Conservation (phyloP, 176 grass and related monocot species). For the Oryza meyeriana region DNA sequence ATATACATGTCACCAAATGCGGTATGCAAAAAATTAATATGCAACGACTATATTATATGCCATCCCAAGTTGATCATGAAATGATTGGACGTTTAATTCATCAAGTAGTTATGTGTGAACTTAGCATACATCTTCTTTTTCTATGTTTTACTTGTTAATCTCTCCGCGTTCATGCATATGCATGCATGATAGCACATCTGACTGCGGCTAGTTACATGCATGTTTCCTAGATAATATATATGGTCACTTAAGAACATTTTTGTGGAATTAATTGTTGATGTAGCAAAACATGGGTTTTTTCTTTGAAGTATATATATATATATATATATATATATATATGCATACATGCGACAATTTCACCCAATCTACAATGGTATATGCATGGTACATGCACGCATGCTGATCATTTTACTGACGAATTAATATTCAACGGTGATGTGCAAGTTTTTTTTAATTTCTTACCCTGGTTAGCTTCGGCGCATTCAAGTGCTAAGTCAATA, state of each 20-base stretch:
- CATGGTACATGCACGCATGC: not conserved
- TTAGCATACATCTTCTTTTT: conserved; percentile 22
- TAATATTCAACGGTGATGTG: not conserved
- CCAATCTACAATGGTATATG: not conserved
- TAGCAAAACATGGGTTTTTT: not conserved
- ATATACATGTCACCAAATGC: not conserved
- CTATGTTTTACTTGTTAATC: not conserved
- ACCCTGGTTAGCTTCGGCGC: conserved; percentile 92
- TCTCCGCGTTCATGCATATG: not conserved
- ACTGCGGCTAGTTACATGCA: not conserved
- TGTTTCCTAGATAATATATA: not conserved
- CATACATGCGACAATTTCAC: not conserved
- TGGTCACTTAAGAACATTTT: not conserved
- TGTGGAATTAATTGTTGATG: no score
- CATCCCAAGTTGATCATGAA: not conserved
- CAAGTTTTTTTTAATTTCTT: not conserved
- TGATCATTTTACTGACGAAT: not conserved
- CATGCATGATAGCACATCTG: not conserved
- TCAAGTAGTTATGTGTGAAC: conserved; percentile 23
- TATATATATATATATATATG: no score
- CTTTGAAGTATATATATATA: no score
- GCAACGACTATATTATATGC: not conserved
- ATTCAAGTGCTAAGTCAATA: conserved; percentile 87
- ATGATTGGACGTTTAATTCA: not conserved
- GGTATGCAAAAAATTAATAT: not conserved